These are phyloP conservation scores for Solanum pennellii DNA, from an alignment of 257 asterid genomes.

Conservation along the genomic window DNA sequence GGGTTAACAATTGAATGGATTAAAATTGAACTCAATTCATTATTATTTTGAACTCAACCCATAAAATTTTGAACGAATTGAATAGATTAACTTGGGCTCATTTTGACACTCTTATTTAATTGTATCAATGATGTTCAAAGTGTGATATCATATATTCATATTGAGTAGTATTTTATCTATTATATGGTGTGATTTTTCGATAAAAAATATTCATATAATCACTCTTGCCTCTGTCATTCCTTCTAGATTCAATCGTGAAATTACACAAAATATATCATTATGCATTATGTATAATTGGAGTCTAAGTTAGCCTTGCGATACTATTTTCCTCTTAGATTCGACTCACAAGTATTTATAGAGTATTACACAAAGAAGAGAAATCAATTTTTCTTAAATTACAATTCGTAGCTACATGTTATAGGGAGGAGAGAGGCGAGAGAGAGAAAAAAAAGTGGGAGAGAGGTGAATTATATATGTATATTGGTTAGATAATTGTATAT, in stretches of 20 bases:
- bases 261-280: not conserved
- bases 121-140: not conserved
- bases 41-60: not conserved
- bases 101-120: not conserved
- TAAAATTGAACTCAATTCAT: not conserved
- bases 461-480: too few species aligned
- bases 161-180: not conserved
- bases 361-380: too few species aligned
- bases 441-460: too few species aligned
- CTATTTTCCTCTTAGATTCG: too few species aligned
- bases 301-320: too few species aligned
- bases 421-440: too few species aligned
- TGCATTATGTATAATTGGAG: too few species aligned
- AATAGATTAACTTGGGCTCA: not conserved
- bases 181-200: too few species aligned
- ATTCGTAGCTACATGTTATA: too few species aligned
- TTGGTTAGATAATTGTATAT: too few species aligned
- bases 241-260: not conserved
- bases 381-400: too few species aligned
- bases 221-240: not conserved
- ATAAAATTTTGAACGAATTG: not conserved
- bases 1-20: not conserved
- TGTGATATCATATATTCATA: not conserved
- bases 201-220: not conserved
- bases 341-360: too few species aligned